Conservation (phyloP, 192 early-diverging fungal genomes). For the Coemansia sp. region DNA sequence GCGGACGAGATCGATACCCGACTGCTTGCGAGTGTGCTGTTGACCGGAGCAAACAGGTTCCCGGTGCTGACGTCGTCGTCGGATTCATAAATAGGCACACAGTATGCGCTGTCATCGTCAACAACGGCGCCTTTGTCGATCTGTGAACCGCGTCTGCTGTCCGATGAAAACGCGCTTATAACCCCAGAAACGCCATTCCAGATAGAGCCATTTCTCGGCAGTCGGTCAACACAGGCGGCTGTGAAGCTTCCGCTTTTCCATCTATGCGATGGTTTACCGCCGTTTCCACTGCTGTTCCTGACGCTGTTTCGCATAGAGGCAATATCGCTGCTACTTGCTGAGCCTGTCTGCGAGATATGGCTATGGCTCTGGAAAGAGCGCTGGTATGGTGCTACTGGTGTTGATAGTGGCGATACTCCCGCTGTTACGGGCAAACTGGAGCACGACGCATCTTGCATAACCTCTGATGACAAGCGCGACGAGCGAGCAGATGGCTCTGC, state of each 20-base stretch:
- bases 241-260: constrained; percentile 4
- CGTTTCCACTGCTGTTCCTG: neutral
- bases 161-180: neutral
- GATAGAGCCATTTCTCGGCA: neutral
- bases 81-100: neutral
- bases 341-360: neutral
- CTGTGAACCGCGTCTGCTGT: neutral
- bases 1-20: neutral
- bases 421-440: neutral
- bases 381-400: constrained; percentile 12
- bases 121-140: neutral
- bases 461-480: constrained; percentile 27
- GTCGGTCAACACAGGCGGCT: constrained; percentile 1
- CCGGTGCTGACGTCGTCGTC: constrained; percentile 10
- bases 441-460: neutral
- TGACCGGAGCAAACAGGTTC: constrained; percentile 39
- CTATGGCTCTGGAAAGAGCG: constrained; percentile 10
- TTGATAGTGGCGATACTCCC: constrained; percentile 26
- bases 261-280: neutral
- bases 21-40: constrained; percentile 17
- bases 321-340: constrained; percentile 6
- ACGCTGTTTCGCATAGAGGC: neutral
- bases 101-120: neutral
- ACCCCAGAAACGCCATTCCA: neutral
- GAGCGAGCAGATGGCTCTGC: constrained; percentile 3